Base-by-base conservation (phyloP, 2,329 filamentous ascomycete genomes). In the Xylariaceae sp. region DNA sequence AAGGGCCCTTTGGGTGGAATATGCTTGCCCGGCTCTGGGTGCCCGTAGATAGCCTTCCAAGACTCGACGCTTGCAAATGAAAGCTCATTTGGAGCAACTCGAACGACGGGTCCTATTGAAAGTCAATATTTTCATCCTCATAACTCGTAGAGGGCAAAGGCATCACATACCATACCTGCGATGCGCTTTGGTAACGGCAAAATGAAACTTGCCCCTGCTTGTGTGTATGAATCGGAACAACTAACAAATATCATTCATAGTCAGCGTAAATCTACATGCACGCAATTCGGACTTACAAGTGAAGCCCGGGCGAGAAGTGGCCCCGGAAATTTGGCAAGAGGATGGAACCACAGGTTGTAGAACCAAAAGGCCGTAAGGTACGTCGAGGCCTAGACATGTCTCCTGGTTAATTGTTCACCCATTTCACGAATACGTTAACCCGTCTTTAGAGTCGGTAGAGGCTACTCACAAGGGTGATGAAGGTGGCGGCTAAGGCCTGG, bases 11-110 rank as follows among this genome's bases (percentile, higher is more conserved):
- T 59, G 4, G 34, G 9, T 2, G 39, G 9, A 1, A 42, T 36
- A 2, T 22, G 1, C 11, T 38, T 41, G 6, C 33, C 46, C 1
- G 46, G n/a, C 2, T 12, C 10, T 2, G 51, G 10, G 13, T 55
- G 51, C 1, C 57, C 59, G 34, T 61, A 61, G 13, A 61, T 60
- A 5, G 43, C 51, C 33, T 55, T 57, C 55, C 51, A 60, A 1
- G 59, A 56, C 17, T 50, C 41, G 1, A 53, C 36, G 18, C 9
- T 31, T 4, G 47, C 45, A 28, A 60, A 61, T 2, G 57, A 58
- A 5, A 61, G 55, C 42, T 60, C 57, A 28, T 60, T 55, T 2
- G 59, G 59, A 0, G 53, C 33, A 1, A 61, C 45, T 11, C 59
- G 51, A 16, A 61, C 31, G 6, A 61, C 38, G 3, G 56, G 46